Percentiles rank a stretch among this genome's conserved stretches.
These are phyloP conservation scores for Pseudopithomyces maydicus DNA, from an alignment of 2,329 filamentous ascomycete species.

Conservation along the genomic window DNA sequence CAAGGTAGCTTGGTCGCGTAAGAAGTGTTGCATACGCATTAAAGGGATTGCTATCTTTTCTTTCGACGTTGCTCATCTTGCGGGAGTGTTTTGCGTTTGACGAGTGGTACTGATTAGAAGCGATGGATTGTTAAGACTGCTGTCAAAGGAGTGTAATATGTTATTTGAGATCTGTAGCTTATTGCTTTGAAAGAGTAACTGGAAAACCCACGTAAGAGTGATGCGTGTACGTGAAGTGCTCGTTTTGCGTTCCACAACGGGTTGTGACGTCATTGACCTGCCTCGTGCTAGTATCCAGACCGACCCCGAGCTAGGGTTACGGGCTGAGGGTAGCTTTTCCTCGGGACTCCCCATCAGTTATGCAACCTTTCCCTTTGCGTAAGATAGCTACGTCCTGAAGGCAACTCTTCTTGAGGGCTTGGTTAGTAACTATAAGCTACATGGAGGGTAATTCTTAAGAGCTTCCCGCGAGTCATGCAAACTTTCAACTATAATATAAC, in stretches of 20 bases:
- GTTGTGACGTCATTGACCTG: conserved; percentile 12
- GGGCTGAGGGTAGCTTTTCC: no score
- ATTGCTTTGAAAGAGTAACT: background rate
- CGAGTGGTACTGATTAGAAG: background rate
- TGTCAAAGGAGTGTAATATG: no score
- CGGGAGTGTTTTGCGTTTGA: background rate
- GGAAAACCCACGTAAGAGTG: background rate
- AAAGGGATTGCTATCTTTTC: conserved; percentile 3
- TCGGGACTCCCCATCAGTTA: no score
- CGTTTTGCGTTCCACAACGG: background rate
- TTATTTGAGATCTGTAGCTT: no score
- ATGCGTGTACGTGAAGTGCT: background rate
- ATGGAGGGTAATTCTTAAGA: no score
- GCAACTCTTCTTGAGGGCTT: no score
- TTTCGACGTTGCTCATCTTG: conserved; percentile 9
- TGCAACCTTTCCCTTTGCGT: no score
- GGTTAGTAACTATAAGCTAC: no score
- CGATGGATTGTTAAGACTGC: background rate
- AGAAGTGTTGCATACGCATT: conserved; percentile 57
- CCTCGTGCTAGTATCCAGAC: conserved; percentile 1
- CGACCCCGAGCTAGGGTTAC: no score
- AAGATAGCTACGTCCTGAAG: no score
- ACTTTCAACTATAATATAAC: no score
- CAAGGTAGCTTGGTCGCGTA: conserved; percentile 57
- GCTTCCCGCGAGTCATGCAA: no score